phyloP scores from a whole-genome alignment of 2,329 filamentous ascomycete species.

The Xylariaceae sp. region DNA sequence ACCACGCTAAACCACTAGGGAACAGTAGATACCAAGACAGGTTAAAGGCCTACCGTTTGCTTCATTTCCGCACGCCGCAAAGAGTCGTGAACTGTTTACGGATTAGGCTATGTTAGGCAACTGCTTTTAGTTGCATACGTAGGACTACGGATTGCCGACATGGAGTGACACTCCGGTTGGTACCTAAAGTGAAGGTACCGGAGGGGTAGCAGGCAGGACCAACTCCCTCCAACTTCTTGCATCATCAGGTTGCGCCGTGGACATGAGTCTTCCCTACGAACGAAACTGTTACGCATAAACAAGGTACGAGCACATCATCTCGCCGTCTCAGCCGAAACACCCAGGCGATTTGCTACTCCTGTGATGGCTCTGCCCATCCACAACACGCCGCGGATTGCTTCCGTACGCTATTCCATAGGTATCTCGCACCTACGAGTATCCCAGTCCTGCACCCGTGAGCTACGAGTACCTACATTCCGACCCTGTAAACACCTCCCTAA shows the following conservation, averaged over 20 bases:
- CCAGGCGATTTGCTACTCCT: not conserved
- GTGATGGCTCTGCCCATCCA: too few relatives aligned
- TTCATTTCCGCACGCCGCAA: too few relatives aligned
- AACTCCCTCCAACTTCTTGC: not conserved
- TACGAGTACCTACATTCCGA: too few relatives aligned
- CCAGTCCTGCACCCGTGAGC: too few relatives aligned
- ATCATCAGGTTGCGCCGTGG: not conserved
- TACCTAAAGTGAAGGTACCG: not conserved
- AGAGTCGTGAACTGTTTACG: not conserved
- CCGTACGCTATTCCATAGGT: too few relatives aligned
- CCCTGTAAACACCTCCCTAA: not conserved
- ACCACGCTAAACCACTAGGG: too few relatives aligned
- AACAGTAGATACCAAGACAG: not conserved
- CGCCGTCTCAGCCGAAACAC: not conserved
- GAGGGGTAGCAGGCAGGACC: too few relatives aligned
- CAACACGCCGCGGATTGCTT: too few relatives aligned
- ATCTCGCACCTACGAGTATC: too few relatives aligned
- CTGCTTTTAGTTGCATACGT: not conserved
- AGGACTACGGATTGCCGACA: not conserved
- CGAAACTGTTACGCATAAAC: not conserved
- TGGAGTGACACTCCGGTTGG: too few relatives aligned
- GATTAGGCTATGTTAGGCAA: not conserved
- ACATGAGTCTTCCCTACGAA: not conserved
- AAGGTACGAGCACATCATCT: not conserved
- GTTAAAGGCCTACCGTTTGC: not conserved